Base-by-base conservation (phyloP, 1,139 yeast genomes). In the Geotrichum phurueaensis region DNA sequence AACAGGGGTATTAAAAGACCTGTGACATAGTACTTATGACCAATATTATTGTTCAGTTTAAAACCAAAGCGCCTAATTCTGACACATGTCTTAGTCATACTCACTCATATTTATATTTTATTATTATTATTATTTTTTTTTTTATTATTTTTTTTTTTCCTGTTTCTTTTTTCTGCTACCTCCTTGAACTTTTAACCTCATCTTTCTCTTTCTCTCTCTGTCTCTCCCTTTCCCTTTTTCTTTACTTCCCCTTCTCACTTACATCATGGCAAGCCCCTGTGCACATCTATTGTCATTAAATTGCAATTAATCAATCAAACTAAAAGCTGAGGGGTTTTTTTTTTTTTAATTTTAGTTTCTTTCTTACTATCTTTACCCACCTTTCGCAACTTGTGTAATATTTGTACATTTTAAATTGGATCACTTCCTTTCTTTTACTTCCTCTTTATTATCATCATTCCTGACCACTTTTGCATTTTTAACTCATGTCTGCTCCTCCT, bases 401-500 rank as follows among this genome's bases (percentile, higher is more conserved):
- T 39, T n/a, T 15, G 5, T n/a, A 39, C 7, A 39, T 15, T 39
- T 2, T 22, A n/a, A 39, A 39, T 18, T 39, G 45, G 18, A 39
- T 33, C 23, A 27, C 20, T 27, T n/a, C 13, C 15, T 13, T 51
- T 20, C 12, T 29, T 18, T 27, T 20, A 25, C 36, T 18, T 51
- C 15, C 18, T 13, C 27, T 31, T 13, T 13, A 33, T 52, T 23
- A 33, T 18, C 22, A 39, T n/a, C 22, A 39, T 6, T 47, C 43
- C 13, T 29, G 22, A 27, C 31, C 47, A 39, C 18, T 39, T 15
- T 39, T 39, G n/a, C n/a, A 7, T 39, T 39, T 39, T 39, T 18
- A 7, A 9, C 10, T 53, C 27, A 59, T 59, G 61, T 59, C 61
- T 4, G 59, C 59, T 52, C 61, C 61, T 29, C 61, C 61, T 31